Evolutionary conservation across 2,329 filamentous ascomycete species (phyloP).

Genomic region (Penicillium sp.): DNA sequence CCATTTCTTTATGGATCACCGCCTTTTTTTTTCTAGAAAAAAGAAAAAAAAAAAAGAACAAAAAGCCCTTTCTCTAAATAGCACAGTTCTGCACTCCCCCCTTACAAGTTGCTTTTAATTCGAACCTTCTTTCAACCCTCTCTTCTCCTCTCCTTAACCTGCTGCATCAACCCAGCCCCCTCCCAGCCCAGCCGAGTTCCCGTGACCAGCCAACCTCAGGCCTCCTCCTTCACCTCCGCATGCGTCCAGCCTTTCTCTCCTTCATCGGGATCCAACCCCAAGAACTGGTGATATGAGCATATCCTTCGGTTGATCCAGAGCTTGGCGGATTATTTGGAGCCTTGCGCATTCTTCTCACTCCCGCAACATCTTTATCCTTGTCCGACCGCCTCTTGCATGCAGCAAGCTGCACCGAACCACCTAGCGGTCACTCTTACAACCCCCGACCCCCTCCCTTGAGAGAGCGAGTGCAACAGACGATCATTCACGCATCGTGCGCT

Average conservation of each 20-base stretch:
- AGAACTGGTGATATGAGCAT: neutral
- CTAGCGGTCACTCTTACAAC: neutral
- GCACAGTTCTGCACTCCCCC: too few relatives aligned
- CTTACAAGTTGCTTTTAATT: neutral
- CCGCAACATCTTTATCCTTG: neutral
- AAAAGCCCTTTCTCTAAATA: too few relatives aligned
- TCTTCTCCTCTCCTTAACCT: neutral
- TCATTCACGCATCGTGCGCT: neutral
- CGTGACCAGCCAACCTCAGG: constrained; percentile 13
- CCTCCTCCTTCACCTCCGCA: constrained; percentile 5
- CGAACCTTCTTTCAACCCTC: neutral
- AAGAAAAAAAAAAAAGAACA: too few relatives aligned
- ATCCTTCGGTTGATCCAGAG: neutral
- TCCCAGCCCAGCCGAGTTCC: constrained; percentile 1
- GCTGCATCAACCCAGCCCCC: too few relatives aligned
- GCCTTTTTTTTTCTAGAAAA: neutral
- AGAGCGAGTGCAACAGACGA: neutral
- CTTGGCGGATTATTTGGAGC: neutral
- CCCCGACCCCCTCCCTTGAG: neutral
- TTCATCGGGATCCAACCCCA: too few relatives aligned
- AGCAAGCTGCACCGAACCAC: neutral
- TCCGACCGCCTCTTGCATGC: neutral
- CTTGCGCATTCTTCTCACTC: neutral
- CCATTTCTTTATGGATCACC: neutral
- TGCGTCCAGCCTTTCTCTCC: constrained; percentile 7